Evolutionary conservation across 345 rosid genomes (phyloP).

Genomic region (Adansonia digitata): DNA sequence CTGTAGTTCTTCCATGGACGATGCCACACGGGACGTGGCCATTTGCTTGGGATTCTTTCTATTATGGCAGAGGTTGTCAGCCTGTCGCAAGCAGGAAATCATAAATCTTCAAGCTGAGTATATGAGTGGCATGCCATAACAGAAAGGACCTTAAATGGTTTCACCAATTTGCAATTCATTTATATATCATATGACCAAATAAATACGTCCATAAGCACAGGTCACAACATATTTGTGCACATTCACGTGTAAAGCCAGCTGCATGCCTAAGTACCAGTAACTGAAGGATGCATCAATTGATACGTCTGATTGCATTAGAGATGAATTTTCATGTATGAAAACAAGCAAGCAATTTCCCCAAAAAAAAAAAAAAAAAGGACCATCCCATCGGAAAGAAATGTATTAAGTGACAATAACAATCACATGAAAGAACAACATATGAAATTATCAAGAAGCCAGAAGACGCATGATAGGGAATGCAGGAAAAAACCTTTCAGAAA

Average conservation of each 20-base stretch:
- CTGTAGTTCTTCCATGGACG: conserved; percentile 99
- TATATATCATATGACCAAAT: neutral
- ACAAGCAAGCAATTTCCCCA: neutral
- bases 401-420: neutral
- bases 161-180: neutral
- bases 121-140: neutral
- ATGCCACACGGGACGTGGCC: conserved; percentile 99
- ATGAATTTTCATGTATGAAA: neutral
- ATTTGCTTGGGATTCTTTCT: conserved; percentile 94
- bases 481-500: conserved; percentile 61
- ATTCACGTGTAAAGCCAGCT: neutral
- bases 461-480: conserved; percentile 6
- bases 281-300: neutral
- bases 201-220: neutral
- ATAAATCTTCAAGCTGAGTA: neutral
- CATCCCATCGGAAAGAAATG: neutral
- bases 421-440: neutral
- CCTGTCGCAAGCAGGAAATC: conserved; percentile 31
- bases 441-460: neutral
- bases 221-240: neutral
- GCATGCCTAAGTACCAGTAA: neutral
- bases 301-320: neutral
- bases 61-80: conserved; percentile 76
- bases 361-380: neutral
- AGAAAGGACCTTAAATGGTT: neutral